Evolutionary conservation across 352 stramenopile species (phyloP), one percentile per base, ranked within the genome.

Genomic region (Phytophthora ohioensis): DNA sequence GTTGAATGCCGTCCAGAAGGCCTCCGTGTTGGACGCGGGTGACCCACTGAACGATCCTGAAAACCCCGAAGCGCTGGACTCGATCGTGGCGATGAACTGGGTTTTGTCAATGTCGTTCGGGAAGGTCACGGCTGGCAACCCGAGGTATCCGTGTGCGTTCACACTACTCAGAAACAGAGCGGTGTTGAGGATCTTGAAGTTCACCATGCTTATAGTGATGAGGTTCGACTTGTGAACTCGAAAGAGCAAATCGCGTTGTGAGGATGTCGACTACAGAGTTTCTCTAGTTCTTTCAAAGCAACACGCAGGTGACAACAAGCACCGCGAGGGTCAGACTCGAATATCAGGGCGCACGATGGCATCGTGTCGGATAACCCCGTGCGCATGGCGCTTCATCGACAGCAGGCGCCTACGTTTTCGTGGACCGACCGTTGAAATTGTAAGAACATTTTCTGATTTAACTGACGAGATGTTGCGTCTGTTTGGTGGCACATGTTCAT

Each of bases 71-170:
- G 71, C 38, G 7, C 41, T 72, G 27, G 74, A 46, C 45, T 81
- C 67, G 47, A 85, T 85, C n/a, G 77, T 82, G 1, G 67, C 70
- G 27, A 76, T 53, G 48, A 80, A 85, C 41, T 79, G 76, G 10
- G 79, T 85, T 36, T 69, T 73, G 48, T 84, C 76, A 30, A 69
- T 67, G 15, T 51, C 48, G n/a, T 69, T 57, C 5, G 63, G 63
- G 54, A 79, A 79, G 15, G 49, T 67, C 30, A 79, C 70, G 0
- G 27, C 38, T 8, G 80, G 80, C 10, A 64, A 38, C 35, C 66
- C 51, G 31, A 85, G 56, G 52, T 76, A 79, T 12, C 80, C 80
- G 41, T 88, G 80, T 21, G 63, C 78, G 7, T 71, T 53, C 12
- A 70, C 67, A 30, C 45, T 41, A 27, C 66, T 61, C 32, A 71